Base-by-base conservation (phyloP, 441 rosid species). In the Adansonia grandidieri region DNA sequence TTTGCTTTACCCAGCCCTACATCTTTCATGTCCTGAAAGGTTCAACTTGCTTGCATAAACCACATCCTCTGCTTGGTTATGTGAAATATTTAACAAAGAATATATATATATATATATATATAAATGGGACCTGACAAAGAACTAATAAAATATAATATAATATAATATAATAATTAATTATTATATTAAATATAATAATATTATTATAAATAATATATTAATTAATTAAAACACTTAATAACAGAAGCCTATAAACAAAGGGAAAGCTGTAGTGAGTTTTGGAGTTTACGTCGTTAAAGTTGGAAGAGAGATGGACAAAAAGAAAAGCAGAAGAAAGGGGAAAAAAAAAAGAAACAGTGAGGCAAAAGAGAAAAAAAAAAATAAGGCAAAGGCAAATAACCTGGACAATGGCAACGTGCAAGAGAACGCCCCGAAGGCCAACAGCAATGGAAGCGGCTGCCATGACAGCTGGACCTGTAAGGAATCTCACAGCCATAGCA, bases 401-500 rank as follows among this genome's bases (percentile, higher is more conserved):
- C 97, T 96, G 98, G 15, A 94, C 95, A 78, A 94, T 91, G 80
- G 97, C 99, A 62, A 96, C 93, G 69, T 85, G 98, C 69, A 96
- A 87, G 73, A 96, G 97, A 20, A 80, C 87, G 13, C 97, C 99
- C 75, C 85, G 89, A 77, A 96, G 93, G 60, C 99, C 99, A 73
- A 96, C 93, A 80, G 86, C 90, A 73, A 90, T 84, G 71, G 99
- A 96, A 86, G 99, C 99, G 32, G 94, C 97, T n/a, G 91, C 87
- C 99, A 96, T 96, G 75, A 94, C 93, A 75, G 97, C 99, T 76
- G 98, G 99, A 50, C 99, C 99, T 73, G 89, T 80, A 80, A 96
- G 83, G 93, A 96, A 96, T 88, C 99, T 93, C 83, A 96, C 92
- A 11, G 82, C 92, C 92, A 93, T 92, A 0, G 99, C 86, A 81